Evolutionary conservation across 2,329 filamentous ascomycete genomes (phyloP).

Genomic region (Neoscytalidium dimidiatum): DNA sequence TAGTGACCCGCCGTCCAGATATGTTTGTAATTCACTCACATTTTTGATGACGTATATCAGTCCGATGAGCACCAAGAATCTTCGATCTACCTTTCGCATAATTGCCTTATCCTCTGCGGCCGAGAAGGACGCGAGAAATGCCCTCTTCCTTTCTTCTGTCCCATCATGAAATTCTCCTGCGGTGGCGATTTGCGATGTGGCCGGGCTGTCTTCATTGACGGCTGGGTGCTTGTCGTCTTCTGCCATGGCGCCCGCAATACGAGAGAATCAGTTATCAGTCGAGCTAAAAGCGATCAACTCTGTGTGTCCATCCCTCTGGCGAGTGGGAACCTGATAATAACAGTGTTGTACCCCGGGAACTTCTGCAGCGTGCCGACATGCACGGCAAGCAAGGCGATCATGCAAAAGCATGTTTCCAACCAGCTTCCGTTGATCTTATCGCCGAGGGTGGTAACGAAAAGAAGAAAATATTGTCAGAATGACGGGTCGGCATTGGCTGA

Average conservation of each 20-base stretch:
- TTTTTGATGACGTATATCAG: constrained; percentile 31
- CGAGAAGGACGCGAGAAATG: constrained; percentile 27
- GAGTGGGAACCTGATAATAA: background rate
- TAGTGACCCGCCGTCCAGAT: background rate
- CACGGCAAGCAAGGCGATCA: background rate
- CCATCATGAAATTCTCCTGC: constrained; percentile 5
- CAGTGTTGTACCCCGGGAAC: background rate
- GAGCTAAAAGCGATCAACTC: too few species aligned
- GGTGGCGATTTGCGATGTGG: background rate
- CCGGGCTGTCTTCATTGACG: background rate
- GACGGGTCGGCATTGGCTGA: background rate
- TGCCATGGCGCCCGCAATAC: background rate
- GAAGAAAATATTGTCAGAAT: background rate
- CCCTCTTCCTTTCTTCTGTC: constrained; percentile 25
- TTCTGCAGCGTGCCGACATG: background rate
- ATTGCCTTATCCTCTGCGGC: constrained; percentile 28
- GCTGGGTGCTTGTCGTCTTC: background rate
- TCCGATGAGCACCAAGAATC: constrained; percentile 27
- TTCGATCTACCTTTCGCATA: constrained; percentile 28
- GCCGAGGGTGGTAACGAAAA: background rate
- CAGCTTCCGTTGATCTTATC: background rate
- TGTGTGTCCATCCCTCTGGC: background rate
- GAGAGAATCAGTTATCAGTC: background rate
- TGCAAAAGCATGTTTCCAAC: background rate
- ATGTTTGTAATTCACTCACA: constrained; percentile 14